These are phyloP conservation scores for Isatis lusitanica DNA, from an alignment of 441 rosid species.

Conservation along the genomic window DNA sequence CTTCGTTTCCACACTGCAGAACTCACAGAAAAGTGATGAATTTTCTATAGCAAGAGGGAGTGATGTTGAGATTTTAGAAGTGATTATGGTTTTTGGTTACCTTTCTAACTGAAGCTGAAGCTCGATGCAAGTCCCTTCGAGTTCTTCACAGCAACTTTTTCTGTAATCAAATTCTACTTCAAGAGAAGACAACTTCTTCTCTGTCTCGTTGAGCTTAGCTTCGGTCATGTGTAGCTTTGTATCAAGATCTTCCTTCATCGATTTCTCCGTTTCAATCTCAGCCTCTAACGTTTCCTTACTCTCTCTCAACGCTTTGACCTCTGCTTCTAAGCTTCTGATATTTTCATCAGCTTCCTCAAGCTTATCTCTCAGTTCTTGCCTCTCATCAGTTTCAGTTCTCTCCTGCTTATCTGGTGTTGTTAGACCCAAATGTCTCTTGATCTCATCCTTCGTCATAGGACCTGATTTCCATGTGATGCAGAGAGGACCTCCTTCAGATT, in stretches of 20 bases:
- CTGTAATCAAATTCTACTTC: slow-evolving; percentile 90
- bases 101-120: slow-evolving; percentile 93
- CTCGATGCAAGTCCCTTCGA: slow-evolving; percentile 85
- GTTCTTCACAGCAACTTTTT: slow-evolving; percentile 77
- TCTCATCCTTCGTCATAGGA: slow-evolving; percentile 55
- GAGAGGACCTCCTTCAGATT: slow-evolving; percentile 37
- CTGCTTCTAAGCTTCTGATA: slow-evolving; percentile 47
- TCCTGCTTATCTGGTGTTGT: slow-evolving; percentile 36
- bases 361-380: slow-evolving; percentile 39
- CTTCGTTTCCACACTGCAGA: slow-evolving; percentile 56
- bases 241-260: slow-evolving; percentile 78
- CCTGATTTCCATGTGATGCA: slow-evolving; percentile 49
- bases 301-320: slow-evolving; percentile 52
- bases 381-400: slow-evolving; percentile 42
- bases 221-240: slow-evolving; percentile 53
- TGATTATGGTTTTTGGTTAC: slow-evolving; percentile 36
- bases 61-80: background rate
- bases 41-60: background rate
- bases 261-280: slow-evolving; percentile 71
- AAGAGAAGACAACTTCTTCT: slow-evolving; percentile 75
- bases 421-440: slow-evolving; percentile 54
- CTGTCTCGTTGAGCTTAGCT: slow-evolving; percentile 62
- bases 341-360: slow-evolving; percentile 51
- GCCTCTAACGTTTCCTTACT: slow-evolving; percentile 55
- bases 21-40: slow-evolving; percentile 15